phyloP scores from a whole-genome alignment of 2,329 filamentous ascomycete genomes.

The Corniculantispora saksenae region DNA sequence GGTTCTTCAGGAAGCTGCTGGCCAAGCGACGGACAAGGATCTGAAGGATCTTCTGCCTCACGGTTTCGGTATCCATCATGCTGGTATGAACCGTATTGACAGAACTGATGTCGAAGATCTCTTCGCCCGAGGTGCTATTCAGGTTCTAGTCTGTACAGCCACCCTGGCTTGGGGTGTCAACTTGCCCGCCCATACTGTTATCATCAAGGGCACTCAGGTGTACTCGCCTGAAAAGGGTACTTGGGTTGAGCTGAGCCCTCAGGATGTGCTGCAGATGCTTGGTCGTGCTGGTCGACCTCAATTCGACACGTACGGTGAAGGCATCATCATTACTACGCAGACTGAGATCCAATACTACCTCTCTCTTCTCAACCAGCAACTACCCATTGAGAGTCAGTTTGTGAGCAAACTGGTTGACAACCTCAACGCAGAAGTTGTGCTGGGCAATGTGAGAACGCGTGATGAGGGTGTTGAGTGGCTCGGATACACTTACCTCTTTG shows the following conservation, averaged over 20 bases:
- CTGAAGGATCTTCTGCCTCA: conserved; percentile 94
- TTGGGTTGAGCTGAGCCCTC: conserved; percentile 96
- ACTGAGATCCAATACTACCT: conserved; percentile 96
- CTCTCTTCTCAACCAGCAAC: conserved; percentile 91
- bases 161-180: conserved; percentile 99
- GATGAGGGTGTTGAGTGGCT: conserved; percentile 99
- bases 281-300: conserved; percentile 95
- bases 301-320: conserved; percentile 96
- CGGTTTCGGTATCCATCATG: conserved; percentile 97
- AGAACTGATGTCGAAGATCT: conserved; percentile 93
- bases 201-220: conserved; percentile 97
- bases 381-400: conserved; percentile 96
- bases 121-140: conserved; percentile 86
- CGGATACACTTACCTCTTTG: conserved; percentile 96
- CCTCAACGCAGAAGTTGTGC: conserved; percentile 91
- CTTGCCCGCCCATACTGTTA: conserved; percentile 93
- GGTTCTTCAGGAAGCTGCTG: conserved; percentile 81
- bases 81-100: conserved; percentile 94
- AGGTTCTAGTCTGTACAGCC: conserved; percentile 94
- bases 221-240: conserved; percentile 98
- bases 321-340: conserved; percentile 97
- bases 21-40: conserved; percentile 79
- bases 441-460: conserved; percentile 86
- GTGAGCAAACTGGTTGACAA: conserved; percentile 93
- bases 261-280: conserved; percentile 98